These are phyloP conservation scores for Fonsecaea pedrosoi DNA, from an alignment of 2,329 filamentous ascomycete genomes.

Conservation along the genomic window DNA sequence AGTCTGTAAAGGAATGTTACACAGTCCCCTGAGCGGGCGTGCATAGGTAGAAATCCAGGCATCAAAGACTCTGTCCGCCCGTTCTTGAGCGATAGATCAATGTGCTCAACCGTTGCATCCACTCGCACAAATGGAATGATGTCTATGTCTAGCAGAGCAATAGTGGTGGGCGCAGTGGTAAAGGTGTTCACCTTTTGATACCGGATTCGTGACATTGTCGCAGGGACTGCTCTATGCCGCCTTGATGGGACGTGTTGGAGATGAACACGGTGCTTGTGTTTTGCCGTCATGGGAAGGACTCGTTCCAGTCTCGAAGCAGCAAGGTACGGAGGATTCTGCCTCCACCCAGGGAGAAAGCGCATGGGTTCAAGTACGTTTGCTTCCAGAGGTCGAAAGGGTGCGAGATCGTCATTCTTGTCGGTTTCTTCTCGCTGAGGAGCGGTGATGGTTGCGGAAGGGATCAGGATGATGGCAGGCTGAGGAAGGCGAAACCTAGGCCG, in stretches of 20 bases:
- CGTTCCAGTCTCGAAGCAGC: slow-evolving; percentile 65
- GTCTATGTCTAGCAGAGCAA: slow-evolving; percentile 63
- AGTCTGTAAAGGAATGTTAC: slow-evolving; percentile 64
- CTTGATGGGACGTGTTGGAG: slow-evolving; percentile 60
- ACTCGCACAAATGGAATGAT: slow-evolving; percentile 60
- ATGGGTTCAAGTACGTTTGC: slow-evolving; percentile 65
- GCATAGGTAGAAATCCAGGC: slow-evolving; percentile 47
- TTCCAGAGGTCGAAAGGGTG: slow-evolving; percentile 62
- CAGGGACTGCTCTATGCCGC: slow-evolving; percentile 62
- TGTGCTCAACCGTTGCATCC: slow-evolving; percentile 57
- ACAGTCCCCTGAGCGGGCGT: slow-evolving; percentile 61
- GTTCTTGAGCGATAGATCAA: slow-evolving; percentile 55
- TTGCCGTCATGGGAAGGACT: slow-evolving; percentile 59
- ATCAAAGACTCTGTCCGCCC: slow-evolving; percentile 56
- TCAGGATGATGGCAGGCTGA: slow-evolving; percentile 63
- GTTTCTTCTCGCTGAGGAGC: slow-evolving; percentile 46
- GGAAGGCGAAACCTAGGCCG: slow-evolving; percentile 60
- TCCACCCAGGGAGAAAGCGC: slow-evolving; percentile 56
- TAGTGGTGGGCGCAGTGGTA: slow-evolving; percentile 54
- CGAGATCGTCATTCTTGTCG: slow-evolving; percentile 59
- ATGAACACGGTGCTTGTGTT: slow-evolving; percentile 59
- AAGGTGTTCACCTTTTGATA: slow-evolving; percentile 58
- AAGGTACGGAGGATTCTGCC: slow-evolving; percentile 59
- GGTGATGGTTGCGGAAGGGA: slow-evolving; percentile 49
- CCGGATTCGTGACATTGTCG: slow-evolving; percentile 62